Evolutionary conservation across 306 rosid species (phyloP).

Genomic region (Coriaria nepalensis): DNA sequence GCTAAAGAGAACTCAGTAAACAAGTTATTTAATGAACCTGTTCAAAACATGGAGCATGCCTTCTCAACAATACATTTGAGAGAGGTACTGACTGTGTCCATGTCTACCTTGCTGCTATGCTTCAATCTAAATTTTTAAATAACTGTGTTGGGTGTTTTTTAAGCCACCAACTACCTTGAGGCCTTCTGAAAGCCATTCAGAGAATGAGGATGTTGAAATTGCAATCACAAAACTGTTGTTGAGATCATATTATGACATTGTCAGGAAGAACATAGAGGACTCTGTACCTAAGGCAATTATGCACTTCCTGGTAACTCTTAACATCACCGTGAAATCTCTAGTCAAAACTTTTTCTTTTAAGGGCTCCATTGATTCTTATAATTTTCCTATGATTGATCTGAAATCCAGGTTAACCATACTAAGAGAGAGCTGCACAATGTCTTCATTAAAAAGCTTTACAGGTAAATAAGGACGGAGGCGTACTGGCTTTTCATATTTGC

Average conservation of each 20-base stretch:
- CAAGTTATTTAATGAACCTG: constrained; percentile 15
- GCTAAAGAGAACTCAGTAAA: constrained; percentile 12
- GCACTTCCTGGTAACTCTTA: constrained; percentile 27
- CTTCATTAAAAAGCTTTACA: constrained; percentile 24
- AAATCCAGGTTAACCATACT: constrained; percentile 25
- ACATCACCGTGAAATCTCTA: not conserved
- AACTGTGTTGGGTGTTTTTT: constrained; percentile 6
- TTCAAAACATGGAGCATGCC: constrained; percentile 12
- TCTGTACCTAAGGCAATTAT: constrained; percentile 36
- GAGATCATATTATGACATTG: constrained; percentile 32
- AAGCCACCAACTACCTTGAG: constrained; percentile 35
- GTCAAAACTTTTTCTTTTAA: not conserved
- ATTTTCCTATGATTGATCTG: constrained; percentile 4
- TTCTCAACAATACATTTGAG: constrained; percentile 26
- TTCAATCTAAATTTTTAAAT: not conserved
- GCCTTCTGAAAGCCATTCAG: constrained; percentile 26
- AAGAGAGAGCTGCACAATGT: constrained; percentile 20
- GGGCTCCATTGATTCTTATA: not conserved
- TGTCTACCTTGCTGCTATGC: not conserved
- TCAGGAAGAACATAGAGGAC: constrained; percentile 31
- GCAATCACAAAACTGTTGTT: constrained; percentile 24
- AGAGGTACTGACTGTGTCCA: constrained; percentile 25
- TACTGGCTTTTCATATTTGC: not conserved
- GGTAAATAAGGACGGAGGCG: constrained; percentile 10
- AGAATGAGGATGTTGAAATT: constrained; percentile 19